phyloP scores from a whole-genome alignment of 208 protist genomes.

The Trypanosoma congolense region DNA sequence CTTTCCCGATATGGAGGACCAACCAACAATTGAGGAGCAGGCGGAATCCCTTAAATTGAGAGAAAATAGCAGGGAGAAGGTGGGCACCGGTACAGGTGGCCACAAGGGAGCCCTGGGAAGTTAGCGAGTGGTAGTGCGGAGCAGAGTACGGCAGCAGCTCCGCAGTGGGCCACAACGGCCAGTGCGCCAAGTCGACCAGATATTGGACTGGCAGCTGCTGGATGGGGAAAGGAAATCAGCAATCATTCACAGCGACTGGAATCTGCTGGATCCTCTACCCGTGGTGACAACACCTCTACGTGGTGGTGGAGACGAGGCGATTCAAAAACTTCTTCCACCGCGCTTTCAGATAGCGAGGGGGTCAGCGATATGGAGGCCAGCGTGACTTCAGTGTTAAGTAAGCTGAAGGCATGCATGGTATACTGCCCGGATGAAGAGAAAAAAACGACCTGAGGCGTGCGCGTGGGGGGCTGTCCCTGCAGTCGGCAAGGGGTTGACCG shows the following conservation, averaged over 20 bases:
- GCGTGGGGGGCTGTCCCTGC: too few relatives aligned
- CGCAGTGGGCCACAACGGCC: background rate
- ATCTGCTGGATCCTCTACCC: too few relatives aligned
- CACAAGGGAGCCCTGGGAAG: slow-evolving; percentile 5
- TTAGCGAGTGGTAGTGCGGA: background rate
- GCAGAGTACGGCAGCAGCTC: background rate
- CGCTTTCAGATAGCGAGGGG: slow-evolving; percentile 6
- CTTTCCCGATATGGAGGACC: slow-evolving; percentile 83
- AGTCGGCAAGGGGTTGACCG: too few relatives aligned
- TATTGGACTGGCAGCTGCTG: slow-evolving; percentile 1
- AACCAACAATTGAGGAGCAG: slow-evolving; percentile 57
- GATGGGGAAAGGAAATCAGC: too few relatives aligned
- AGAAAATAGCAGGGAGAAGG: slow-evolving; percentile 7
- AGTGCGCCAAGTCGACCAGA: background rate
- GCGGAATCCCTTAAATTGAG: slow-evolving; percentile 9
- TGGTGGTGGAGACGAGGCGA: slow-evolving; percentile 6
- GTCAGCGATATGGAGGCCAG: slow-evolving; percentile 48
- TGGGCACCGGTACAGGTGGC: slow-evolving; percentile 9
- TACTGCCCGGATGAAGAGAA: slow-evolving; percentile 78
- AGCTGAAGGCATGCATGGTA: slow-evolving; percentile 68
- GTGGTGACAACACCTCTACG: too few relatives aligned
- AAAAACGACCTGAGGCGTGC: slow-evolving; percentile 4
- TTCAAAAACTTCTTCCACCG: background rate
- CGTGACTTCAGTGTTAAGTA: slow-evolving; percentile 44
- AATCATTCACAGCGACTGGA: background rate